These are phyloP conservation scores for Phenoliferia sp. DNA, from an alignment of 1,284 basidiomycete genomes.

Conservation along the genomic window DNA sequence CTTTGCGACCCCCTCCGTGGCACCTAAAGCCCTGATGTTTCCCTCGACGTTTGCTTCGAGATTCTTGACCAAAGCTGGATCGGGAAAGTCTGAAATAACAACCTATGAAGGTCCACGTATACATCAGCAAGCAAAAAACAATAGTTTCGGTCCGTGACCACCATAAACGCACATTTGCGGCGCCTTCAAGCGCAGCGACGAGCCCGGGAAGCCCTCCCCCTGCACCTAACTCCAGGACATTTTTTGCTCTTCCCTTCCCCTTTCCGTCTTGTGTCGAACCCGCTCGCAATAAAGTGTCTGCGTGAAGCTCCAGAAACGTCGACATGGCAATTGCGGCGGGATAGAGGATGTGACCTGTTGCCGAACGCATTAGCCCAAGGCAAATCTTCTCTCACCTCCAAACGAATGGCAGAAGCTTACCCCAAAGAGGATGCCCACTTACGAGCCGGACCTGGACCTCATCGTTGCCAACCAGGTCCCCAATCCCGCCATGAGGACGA, in stretches of 20 bases:
- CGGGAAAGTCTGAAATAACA: slow-evolving; percentile 89
- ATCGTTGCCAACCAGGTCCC: slow-evolving; percentile 1
- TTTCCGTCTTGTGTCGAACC: too few relatives aligned
- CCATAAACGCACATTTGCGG: slow-evolving; percentile 42
- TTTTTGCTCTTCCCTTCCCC: slow-evolving; percentile 44
- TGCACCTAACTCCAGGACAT: slow-evolving; percentile 84
- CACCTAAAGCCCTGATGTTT: slow-evolving; percentile 51
- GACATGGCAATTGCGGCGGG: slow-evolving; percentile 43
- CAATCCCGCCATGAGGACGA: slow-evolving; percentile 17
- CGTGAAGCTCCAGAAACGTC: slow-evolving; percentile 39
- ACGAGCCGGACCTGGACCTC: slow-evolving; percentile 33
- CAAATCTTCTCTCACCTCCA: too few relatives aligned
- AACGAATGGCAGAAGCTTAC: slow-evolving; percentile 13
- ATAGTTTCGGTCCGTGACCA: background rate
- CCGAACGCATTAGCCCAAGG: background rate
- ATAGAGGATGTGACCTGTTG: slow-evolving; percentile 36
- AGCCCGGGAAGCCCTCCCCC: slow-evolving; percentile 84
- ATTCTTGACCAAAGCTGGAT: slow-evolving; percentile 71
- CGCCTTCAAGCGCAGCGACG: slow-evolving; percentile 64
- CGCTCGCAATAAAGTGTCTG: slow-evolving; percentile 11
- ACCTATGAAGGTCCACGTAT: slow-evolving; percentile 47
- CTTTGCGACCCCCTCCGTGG: slow-evolving; percentile 45
- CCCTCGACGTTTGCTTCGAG: slow-evolving; percentile 61
- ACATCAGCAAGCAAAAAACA: background rate
- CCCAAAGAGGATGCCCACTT: slow-evolving; percentile 35